Evolutionary conservation across 345 rosid species (phyloP).

Genomic region (Gynandropsis gynandra): DNA sequence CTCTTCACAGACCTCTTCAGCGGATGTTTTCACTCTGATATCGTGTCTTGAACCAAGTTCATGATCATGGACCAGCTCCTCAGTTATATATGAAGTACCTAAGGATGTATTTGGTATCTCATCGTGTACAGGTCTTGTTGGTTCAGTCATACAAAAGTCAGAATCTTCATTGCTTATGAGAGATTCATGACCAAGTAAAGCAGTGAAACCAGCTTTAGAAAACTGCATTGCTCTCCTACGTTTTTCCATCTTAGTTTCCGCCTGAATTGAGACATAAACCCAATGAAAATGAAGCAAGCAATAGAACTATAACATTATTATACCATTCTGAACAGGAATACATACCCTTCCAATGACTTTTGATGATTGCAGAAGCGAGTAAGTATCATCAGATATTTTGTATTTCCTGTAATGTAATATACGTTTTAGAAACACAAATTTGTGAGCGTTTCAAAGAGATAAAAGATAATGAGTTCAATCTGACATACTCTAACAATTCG

Average conservation of each 20-base stretch:
- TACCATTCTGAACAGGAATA: conserved; percentile 13
- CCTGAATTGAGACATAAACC: conserved; percentile 32
- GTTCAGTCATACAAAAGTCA: conserved; percentile 19
- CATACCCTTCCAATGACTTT: conserved; percentile 58
- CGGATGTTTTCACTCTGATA: conserved; percentile 18
- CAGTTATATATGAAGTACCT: conserved; percentile 15
- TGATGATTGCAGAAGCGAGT: conserved; percentile 59
- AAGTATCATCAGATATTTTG: conserved; percentile 54
- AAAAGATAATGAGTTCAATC: not conserved
- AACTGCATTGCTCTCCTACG: conserved; percentile 49
- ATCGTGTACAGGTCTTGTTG: conserved; percentile 15
- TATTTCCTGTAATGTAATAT: conserved; percentile 42
- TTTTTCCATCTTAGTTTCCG: conserved; percentile 50
- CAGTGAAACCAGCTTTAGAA: conserved; percentile 49
- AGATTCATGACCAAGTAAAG: conserved; percentile 24
- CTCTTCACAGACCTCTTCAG: conserved; percentile 26
- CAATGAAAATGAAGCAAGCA: not conserved
- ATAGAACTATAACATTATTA: conserved; percentile 9
- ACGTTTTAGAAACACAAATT: not conserved
- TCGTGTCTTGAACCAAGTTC: conserved; percentile 14
- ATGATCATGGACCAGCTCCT: conserved; percentile 11
- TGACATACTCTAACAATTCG: conserved; percentile 52
- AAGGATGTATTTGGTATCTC: conserved; percentile 13
- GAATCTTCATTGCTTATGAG: conserved; percentile 15
- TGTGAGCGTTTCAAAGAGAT: not conserved